phyloP scores from a whole-genome alignment of 129 eudicot species.

The Scalesia atractyloides region DNA sequence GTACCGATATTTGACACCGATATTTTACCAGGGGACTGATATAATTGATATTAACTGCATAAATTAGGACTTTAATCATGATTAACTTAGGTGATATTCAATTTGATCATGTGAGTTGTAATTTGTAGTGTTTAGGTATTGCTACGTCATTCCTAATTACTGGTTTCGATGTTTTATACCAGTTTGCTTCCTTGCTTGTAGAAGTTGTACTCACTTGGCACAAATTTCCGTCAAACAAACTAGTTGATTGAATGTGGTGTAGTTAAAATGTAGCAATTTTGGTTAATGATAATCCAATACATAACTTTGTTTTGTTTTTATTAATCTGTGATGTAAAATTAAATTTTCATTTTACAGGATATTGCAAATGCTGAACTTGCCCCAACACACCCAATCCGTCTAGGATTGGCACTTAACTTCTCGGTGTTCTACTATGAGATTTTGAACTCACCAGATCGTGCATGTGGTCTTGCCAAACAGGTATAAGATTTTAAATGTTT shows the following conservation, averaged over 20 bases:
- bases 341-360: conserved; percentile 36
- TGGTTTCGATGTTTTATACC: no score
- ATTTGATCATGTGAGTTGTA: neutral
- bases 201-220: no score
- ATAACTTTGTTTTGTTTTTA: neutral
- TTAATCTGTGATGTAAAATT: neutral
- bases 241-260: conserved; percentile 10
- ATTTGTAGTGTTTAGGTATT: neutral
- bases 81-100: neutral
- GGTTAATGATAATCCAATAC: neutral
- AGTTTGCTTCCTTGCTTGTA: no score
- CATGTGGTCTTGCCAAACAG: conserved; percentile 74
- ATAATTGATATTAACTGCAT: no score
- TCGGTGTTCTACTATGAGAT: conserved; percentile 74
- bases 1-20: no score
- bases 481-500: conserved; percentile 25
- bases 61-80: neutral
- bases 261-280: neutral
- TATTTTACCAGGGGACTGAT: no score
- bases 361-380: conserved; percentile 65
- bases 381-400: conserved; percentile 72
- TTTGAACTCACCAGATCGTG: conserved; percentile 70
- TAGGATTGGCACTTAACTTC: conserved; percentile 74
- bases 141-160: neutral
- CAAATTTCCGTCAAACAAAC: neutral